Conservation (phyloP, 2,329 filamentous ascomycete genomes). For the Xylaria hypoxylon region DNA sequence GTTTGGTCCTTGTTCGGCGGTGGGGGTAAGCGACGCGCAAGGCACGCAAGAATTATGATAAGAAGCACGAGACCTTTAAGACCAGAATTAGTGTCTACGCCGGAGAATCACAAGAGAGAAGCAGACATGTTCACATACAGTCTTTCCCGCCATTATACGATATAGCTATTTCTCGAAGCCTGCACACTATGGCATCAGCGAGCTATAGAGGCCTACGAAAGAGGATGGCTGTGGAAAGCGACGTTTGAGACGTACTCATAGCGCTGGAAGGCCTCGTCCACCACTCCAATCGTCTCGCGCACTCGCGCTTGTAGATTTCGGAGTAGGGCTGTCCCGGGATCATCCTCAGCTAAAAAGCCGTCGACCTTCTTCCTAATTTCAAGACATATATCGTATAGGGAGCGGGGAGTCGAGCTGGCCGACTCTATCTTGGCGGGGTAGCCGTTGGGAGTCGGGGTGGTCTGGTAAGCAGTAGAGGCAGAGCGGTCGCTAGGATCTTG, state of each 20-base stretch:
- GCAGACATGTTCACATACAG: constrained; percentile 60
- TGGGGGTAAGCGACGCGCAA: constrained; percentile 56
- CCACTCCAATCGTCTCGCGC: constrained; percentile 75
- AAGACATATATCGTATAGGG: constrained; percentile 39
- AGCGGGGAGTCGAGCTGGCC: constrained; percentile 28
- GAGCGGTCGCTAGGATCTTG: constrained; percentile 30
- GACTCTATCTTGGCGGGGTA: constrained; percentile 29
- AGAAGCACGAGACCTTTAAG: constrained; percentile 78
- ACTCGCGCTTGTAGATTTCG: constrained; percentile 79
- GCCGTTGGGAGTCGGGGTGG: constrained; percentile 29
- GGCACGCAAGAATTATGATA: constrained; percentile 81
- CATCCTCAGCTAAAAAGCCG: constrained; percentile 68
- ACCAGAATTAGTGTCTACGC: constrained; percentile 6
- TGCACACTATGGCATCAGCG: constrained; percentile 51
- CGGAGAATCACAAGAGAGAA: neutral
- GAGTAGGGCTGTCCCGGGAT: constrained; percentile 66
- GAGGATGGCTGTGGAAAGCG: constrained; percentile 12
- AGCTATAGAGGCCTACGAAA: constrained; percentile 6
- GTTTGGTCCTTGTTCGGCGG: constrained; percentile 38
- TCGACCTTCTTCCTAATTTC: constrained; percentile 70
- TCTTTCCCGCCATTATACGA: constrained; percentile 99
- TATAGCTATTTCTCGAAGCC: constrained; percentile 81
- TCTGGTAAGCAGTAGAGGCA: constrained; percentile 17
- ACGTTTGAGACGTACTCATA: constrained; percentile 71
- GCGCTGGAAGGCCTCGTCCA: constrained; percentile 77